Conservation (phyloP, 2,329 filamentous ascomycete species). For the Lachnellula occidentalis region DNA sequence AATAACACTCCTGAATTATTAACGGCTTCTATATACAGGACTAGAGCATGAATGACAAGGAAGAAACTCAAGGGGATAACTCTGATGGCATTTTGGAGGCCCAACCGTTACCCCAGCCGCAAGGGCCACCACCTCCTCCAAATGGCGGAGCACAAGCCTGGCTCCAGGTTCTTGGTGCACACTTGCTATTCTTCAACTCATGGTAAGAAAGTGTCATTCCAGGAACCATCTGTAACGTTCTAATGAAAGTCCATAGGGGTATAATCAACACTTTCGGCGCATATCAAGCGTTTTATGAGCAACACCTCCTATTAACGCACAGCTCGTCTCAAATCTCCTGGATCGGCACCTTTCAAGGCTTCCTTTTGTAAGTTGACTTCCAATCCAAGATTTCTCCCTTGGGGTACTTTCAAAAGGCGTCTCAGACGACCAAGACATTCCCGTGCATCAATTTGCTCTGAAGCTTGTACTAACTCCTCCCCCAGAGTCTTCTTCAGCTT, state of each 20-base stretch:
- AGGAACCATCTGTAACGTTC: background rate
- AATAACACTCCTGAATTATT: background rate
- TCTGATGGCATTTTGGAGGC: background rate
- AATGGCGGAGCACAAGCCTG: constrained; percentile 51
- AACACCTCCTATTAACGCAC: constrained; percentile 29
- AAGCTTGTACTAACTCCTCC: too few species aligned
- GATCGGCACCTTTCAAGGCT: constrained; percentile 44
- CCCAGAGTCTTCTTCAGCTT: constrained; percentile 34
- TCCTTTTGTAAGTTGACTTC: constrained; percentile 27
- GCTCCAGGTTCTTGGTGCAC: constrained; percentile 45
- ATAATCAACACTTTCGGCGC: constrained; percentile 38
- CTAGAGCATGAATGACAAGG: background rate
- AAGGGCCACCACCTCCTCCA: constrained; percentile 10
- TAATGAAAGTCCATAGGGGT: constrained; percentile 7
- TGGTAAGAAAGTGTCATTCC: constrained; percentile 1
- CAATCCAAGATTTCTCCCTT: too few species aligned
- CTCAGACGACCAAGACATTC: too few species aligned
- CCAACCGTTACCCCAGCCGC: background rate
- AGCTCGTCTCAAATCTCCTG: constrained; percentile 38
- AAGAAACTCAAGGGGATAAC: background rate
- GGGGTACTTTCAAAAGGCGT: too few species aligned
- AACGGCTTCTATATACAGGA: background rate
- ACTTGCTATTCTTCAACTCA: constrained; percentile 9
- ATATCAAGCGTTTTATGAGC: constrained; percentile 34
- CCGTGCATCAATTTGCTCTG: too few species aligned